Percentiles rank a stretch among this genome's conserved stretches.
These are phyloP conservation scores for Diaporthe sp. DNA, from an alignment of 2,329 filamentous ascomycete species.

Conservation along the genomic window DNA sequence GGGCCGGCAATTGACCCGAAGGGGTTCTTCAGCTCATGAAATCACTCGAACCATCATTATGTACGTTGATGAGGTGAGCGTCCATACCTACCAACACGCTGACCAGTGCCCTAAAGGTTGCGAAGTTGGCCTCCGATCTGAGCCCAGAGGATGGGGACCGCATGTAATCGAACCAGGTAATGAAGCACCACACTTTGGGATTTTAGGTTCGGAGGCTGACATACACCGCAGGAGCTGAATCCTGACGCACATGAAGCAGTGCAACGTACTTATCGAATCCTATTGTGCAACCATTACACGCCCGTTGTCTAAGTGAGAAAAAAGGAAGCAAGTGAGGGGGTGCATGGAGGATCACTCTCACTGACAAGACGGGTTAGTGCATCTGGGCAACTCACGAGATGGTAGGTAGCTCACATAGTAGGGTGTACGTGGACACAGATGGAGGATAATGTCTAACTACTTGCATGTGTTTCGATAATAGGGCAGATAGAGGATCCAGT, in stretches of 20 bases:
- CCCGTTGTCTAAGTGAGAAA: no score
- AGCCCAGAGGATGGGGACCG: background rate
- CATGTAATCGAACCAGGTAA: background rate
- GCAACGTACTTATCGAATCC: no score
- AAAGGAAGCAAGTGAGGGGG: no score
- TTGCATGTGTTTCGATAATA: background rate
- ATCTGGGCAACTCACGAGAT: background rate
- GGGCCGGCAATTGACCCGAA: background rate
- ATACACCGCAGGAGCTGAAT: no score
- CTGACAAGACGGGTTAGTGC: no score
- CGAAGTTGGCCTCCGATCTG: background rate
- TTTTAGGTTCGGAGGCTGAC: no score
- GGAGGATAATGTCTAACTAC: background rate
- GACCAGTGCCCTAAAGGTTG: background rate
- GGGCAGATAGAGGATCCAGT: background rate
- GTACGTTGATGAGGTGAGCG: background rate
- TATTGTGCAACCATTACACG: no score
- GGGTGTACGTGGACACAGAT: background rate
- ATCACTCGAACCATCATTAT: background rate
- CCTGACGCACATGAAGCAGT: no score
- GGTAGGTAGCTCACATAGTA: background rate
- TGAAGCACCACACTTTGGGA: background rate
- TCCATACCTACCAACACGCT: background rate
- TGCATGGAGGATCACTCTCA: background rate
- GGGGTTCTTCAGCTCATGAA: background rate